These are phyloP conservation scores for Candida krabiensis DNA, from an alignment of 805 yeast species.

Conservation along the genomic window DNA sequence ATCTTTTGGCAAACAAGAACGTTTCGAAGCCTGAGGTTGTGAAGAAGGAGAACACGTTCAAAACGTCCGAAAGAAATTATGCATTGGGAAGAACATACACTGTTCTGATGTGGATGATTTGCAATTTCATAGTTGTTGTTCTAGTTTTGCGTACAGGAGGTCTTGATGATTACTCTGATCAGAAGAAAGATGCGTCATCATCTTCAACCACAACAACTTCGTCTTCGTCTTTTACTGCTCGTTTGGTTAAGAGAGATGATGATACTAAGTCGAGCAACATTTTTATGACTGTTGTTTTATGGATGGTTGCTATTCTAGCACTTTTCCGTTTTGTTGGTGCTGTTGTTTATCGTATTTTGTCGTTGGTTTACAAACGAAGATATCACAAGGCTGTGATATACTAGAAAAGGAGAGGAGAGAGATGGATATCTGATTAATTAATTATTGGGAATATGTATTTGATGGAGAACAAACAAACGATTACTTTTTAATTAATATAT, in stretches of 20 bases:
- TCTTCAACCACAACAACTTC: conserved; percentile 11
- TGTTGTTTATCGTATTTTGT: conserved; percentile 42
- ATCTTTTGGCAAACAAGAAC: conserved; percentile 24
- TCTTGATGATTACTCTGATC: conserved; percentile 41
- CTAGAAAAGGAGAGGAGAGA: no score
- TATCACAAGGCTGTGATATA: conserved; percentile 13
- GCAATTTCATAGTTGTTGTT: conserved; percentile 76
- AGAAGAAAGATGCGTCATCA: conserved; percentile 17
- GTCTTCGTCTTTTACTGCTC: conserved; percentile 36
- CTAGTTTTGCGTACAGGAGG: conserved; percentile 86
- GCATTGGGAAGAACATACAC: conserved; percentile 88
- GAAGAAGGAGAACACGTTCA: conserved; percentile 39
- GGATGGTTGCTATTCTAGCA: conserved; percentile 91
- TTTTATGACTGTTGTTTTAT: conserved; percentile 80
- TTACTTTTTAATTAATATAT: no score
- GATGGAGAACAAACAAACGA: no score
- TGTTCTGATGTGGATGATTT: conserved; percentile 81
- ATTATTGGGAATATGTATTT: no score
- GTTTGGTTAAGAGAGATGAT: conserved; percentile 23
- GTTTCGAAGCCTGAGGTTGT: conserved; percentile 40
- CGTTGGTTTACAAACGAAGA: conserved; percentile 20
- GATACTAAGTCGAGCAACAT: conserved; percentile 30
- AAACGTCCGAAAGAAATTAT: conserved; percentile 59
- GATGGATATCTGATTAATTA: no score
- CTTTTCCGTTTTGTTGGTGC: conserved; percentile 77